Percentiles rank a stretch among this genome's conserved stretches.
Conservation (phyloP, 139 green algal genomes). For the Zygnema cylindricum region DNA sequence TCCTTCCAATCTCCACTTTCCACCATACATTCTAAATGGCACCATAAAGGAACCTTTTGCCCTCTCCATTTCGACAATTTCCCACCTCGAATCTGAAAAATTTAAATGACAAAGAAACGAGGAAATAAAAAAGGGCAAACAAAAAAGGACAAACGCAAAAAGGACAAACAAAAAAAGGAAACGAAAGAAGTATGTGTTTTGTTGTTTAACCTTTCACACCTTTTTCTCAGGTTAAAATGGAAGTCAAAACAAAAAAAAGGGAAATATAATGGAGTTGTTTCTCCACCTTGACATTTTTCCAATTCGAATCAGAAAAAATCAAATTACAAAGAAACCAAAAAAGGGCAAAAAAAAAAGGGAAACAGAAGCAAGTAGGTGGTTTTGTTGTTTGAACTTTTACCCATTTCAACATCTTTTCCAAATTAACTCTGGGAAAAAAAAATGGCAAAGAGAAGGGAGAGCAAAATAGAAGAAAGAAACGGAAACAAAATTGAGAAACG, state of each 20-base stretch:
- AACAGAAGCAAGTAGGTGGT: no score
- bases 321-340: slow-evolving; percentile 41
- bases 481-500: not conserved
- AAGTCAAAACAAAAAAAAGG: no score
- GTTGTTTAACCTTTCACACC: no score
- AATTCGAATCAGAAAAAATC: no score
- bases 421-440: no score
- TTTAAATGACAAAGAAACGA: not conserved
- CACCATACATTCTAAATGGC: slow-evolving; percentile 31
- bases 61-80: slow-evolving; percentile 5
- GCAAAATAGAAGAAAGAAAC: slow-evolving; percentile 19
- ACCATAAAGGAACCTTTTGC: slow-evolving; percentile 36
- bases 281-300: no score
- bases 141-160: not conserved
- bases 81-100: slow-evolving; percentile 33
- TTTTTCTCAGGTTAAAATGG: not conserved
- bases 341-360: not conserved
- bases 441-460: slow-evolving; percentile 4
- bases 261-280: no score
- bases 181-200: slow-evolving; percentile 4
- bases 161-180: not conserved
- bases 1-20: slow-evolving; percentile 17
- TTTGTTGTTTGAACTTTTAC: no score
- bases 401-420: no score
- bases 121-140: not conserved